Evolutionary conservation across 805 yeast species (phyloP), one percentile per base, ranked within the genome.

Genomic region (Wickerhamiella brachini): DNA sequence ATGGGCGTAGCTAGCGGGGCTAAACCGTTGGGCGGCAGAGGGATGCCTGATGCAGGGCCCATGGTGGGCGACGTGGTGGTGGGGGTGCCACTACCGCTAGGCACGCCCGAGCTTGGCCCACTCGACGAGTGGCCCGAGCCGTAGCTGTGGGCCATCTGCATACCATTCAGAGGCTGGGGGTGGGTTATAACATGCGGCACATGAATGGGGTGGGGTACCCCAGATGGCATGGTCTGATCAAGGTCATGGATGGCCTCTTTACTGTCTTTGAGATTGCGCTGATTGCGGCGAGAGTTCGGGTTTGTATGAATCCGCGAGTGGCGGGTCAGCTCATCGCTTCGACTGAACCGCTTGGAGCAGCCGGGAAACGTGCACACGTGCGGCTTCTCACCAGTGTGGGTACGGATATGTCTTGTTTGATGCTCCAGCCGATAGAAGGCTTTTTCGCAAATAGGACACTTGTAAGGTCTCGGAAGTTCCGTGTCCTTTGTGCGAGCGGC

Each of bases 321-420:
- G 57, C 95, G 73, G 13, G 95, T 87, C 52, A 87, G 73, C 68
- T 87, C 95, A 67, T 88, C 95, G 24, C 81, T 74, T 55, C 95
- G 75, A 52, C 84, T 76, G 62, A 87, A 87, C 55, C 83, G 73
- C 66, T 88, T 86, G 50, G 79, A 66, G 68, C 96, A 87, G n/a
- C 61, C 63, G 1, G 93, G 88, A 58, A 76, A 86, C 18, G 80
- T 76, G 67, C 96, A 87, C 48, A 79, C 80, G 63, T 85, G 93
- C 2, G 95, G 95, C 64, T 86, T 85, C 65, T 87, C 95, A 47
- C 96, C 96, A 0, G 96, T 87, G 68, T 87, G 95, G 9, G 95
- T 87, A 52, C 95, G 73, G 58, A 88, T 83, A 65, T 87, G 96
- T 57, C 96, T 75, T 12, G 95, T 87, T 63, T 85, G 94, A 65